Evolutionary conservation across 2,329 filamentous ascomycete species (phyloP), one percentile per base, ranked within the genome.

Genomic region (Diplodia sapinea): DNA sequence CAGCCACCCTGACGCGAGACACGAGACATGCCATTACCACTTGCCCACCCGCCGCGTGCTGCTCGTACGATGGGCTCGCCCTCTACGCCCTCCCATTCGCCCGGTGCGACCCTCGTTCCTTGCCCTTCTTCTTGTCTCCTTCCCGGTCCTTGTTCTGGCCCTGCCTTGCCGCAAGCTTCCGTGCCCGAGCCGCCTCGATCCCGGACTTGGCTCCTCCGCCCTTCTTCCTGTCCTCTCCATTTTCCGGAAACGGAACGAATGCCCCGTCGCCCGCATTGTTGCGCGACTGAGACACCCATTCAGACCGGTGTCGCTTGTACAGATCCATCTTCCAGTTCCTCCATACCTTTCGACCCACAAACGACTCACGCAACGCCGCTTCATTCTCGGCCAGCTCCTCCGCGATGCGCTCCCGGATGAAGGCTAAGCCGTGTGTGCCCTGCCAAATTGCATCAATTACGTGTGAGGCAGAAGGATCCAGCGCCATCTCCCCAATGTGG

Each of bases 251-350:
- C 11, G 78, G 79, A 70, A 83, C 81, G 72, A 84, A 84, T 0
- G 82, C 82, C 12, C 84, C 82, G 68, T 82, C 83, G 59, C 80
- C 82, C n/a, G 81, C 83, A 47, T 80, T 80, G 67, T 77, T 77
- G 65, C 88, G 88, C 12, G 85, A 86, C 71, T 87, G 84, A 67
- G 81, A 82, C 68, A 88, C 82, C 90, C 90, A 92, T 67, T 91
- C 88, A 6, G 80, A 82, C 50, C 87, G 81, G 64, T 84, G 81
- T 33, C 88, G 82, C 74, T 88, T 89, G 77, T 89, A 92, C 6
- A 90, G 78, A 77, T 92, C 90, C 86, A 92, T 89, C 43, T 83
- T 85, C 89, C 90, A 92, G 73, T 91, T 92, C 70, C 87, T 84
- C 89, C 89, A 91, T 12, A 92, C 89, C 3, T 87, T 88, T 40